Evolutionary conservation across 106 monocot genomes (phyloP), one percentile per base, ranked within the genome.

Genomic region (Apostasia shenzhenica): DNA sequence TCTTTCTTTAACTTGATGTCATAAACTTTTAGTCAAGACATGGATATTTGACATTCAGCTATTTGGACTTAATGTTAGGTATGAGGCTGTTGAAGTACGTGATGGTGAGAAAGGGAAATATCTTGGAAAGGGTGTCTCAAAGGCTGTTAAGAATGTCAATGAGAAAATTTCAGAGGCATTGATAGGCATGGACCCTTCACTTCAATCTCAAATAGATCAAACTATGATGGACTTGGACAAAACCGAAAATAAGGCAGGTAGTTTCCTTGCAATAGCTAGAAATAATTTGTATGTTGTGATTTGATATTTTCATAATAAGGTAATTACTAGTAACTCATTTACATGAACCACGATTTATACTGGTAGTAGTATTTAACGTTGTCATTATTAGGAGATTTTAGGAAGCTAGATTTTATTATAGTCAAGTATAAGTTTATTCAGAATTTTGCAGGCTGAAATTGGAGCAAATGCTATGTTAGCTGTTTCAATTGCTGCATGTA

Each of bases 401-500:
- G 65, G 37, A 48, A 48, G 8, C 6, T 48, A 13, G 14, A 14
- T 56, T 48, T 10, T 43, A 48, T 26, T 48, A n/a, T n/a, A 48
- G 26, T 26, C 26, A 14, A 65, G 48, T 46, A 1, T 14, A 48
- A 12, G 45, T 45, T 62, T 62, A 12, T 65, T 47, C 7, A 48
- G 3, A 40, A 4, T 57, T 55, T 63, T 86, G 37, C 75, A 97
- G 97, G 78, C 79, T 57, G 90, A 89, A 68, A 78, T 99, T 71
- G 99, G 99, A 70, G 85, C 85, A 70, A 99, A 99, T 85, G 87
- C 99, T 52, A 99, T 87, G 77, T 67, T 99, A 54, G 93, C 99
- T 73, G 93, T 99, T 51, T 99, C 99, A 61, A 85, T 99, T 78
- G 99, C 99, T 73, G 99, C 93, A 53, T 99, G 99, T 69, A 99